Percentiles rank a stretch among this genome's conserved stretches.
Conservation (phyloP, 1,284 basidiomycete genomes). For the Cystobasidium slooffiae region DNA sequence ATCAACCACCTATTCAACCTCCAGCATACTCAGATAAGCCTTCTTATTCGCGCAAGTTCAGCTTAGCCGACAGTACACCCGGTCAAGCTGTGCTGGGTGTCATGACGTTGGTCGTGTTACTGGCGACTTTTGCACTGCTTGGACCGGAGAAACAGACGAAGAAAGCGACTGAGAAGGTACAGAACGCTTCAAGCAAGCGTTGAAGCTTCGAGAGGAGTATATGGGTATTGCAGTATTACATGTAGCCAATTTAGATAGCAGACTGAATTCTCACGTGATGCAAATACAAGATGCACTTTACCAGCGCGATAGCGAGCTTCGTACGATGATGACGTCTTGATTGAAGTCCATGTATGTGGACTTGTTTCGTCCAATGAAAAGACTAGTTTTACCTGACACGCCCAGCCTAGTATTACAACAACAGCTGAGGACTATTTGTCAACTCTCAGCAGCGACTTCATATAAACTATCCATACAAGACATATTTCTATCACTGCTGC, state of each 20-base stretch:
- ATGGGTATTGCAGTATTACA: too few relatives aligned
- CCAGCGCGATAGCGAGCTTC: neutral
- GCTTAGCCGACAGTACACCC: slow-evolving; percentile 9
- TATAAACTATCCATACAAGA: too few relatives aligned
- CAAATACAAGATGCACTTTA: neutral
- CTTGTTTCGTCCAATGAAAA: too few relatives aligned
- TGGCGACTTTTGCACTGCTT: slow-evolving; percentile 30
- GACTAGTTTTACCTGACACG: neutral
- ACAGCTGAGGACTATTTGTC: neutral
- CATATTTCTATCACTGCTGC: neutral
- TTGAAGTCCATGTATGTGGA: too few relatives aligned
- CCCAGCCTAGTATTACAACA: slow-evolving; percentile 1
- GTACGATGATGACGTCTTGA: too few relatives aligned
- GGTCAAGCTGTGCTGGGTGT: slow-evolving; percentile 36
- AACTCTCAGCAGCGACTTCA: too few relatives aligned
- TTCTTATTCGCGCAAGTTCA: slow-evolving; percentile 26
- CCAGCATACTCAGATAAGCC: slow-evolving; percentile 4
- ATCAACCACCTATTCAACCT: slow-evolving; percentile 9
- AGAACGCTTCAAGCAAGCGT: neutral
- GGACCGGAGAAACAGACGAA: slow-evolving; percentile 25
- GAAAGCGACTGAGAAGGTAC: slow-evolving; percentile 19
- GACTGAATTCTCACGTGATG: neutral
- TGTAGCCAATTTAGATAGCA: too few relatives aligned
- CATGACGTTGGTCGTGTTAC: slow-evolving; percentile 24
- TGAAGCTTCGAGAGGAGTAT: too few relatives aligned